A percentile compares a stretch with the other conserved stretches of the same genome.
Conservation (phyloP, 495 filamentous ascomycete genomes). For the Astrothelium macrocarpum region DNA sequence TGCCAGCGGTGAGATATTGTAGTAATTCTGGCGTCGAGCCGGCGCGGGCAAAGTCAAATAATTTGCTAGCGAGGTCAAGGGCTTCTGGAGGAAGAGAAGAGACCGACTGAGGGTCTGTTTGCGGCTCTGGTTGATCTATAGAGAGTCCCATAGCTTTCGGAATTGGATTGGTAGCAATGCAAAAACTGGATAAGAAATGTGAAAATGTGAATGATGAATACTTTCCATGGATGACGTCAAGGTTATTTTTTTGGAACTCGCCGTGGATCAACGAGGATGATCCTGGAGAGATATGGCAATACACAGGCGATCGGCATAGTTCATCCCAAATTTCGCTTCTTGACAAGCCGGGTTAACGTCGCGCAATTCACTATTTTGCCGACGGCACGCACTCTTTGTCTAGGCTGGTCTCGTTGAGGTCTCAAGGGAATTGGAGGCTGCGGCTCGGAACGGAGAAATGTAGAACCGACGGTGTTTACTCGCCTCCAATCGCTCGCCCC, state of each 20-base stretch:
- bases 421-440: no score
- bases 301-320: no score
- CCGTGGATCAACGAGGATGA: neutral
- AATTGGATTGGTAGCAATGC: neutral
- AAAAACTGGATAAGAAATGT: neutral
- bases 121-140: neutral
- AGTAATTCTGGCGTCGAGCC: conserved; percentile 24
- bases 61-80: conserved; percentile 33
- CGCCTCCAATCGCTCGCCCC: neutral
- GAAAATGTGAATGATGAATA: neutral
- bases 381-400: no score
- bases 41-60: conserved; percentile 33
- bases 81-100: conserved; percentile 31
- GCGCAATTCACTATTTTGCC: no score
- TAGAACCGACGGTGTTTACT: no score
- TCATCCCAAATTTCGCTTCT: no score
- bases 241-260: neutral
- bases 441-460: no score
- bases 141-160: neutral
- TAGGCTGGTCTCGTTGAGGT: no score
- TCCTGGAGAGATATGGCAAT: no score
- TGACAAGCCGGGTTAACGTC: no score
- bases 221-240: neutral
- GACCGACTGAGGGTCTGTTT: conserved; percentile 9
- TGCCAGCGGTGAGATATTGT: conserved; percentile 31